Percentiles rank a stretch among this genome's conserved stretches.
These are phyloP conservation scores for Suhomyces vadensis DNA, from an alignment of 805 yeast genomes.

Conservation along the genomic window DNA sequence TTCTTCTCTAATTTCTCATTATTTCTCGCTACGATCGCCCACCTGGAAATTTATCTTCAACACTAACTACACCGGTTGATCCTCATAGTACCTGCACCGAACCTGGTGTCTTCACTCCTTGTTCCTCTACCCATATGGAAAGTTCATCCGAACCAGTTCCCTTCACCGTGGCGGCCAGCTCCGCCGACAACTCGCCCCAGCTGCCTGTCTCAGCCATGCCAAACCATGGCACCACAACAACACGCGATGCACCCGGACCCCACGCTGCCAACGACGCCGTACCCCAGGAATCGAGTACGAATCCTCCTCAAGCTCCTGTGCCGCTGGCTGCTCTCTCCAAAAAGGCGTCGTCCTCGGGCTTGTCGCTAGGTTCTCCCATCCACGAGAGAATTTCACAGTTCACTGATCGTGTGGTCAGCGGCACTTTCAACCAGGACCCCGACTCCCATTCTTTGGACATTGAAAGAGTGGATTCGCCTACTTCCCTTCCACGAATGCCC, in stretches of 20 bases:
- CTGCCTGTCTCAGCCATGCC: too few relatives aligned
- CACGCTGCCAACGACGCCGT: background rate
- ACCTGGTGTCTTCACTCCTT: too few relatives aligned
- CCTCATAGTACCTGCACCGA: too few relatives aligned
- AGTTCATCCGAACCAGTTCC: too few relatives aligned
- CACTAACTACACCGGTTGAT: too few relatives aligned
- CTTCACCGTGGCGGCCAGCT: too few relatives aligned
- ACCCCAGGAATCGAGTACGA: too few relatives aligned
- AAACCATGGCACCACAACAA: too few relatives aligned
- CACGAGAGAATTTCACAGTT: slow-evolving; percentile 14
- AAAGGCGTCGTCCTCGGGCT: background rate
- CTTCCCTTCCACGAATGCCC: slow-evolving; percentile 42
- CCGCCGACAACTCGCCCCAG: too few relatives aligned
- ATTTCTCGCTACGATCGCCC: background rate
- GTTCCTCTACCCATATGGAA: too few relatives aligned
- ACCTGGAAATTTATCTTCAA: too few relatives aligned
- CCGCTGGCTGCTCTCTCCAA: slow-evolving; percentile 2
- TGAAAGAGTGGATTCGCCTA: slow-evolving; percentile 6
- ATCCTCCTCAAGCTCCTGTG: background rate
- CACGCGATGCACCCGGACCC: background rate
- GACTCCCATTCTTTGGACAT: slow-evolving; percentile 1
- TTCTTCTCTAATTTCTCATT: background rate
- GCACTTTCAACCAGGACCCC: slow-evolving; percentile 5
- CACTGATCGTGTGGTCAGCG: slow-evolving; percentile 12
- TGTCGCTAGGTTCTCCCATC: slow-evolving; percentile 15